Evolutionary conservation across 805 yeast species (phyloP), one percentile per base, ranked within the genome.

Genomic region (Kodamaea fukazawae): DNA sequence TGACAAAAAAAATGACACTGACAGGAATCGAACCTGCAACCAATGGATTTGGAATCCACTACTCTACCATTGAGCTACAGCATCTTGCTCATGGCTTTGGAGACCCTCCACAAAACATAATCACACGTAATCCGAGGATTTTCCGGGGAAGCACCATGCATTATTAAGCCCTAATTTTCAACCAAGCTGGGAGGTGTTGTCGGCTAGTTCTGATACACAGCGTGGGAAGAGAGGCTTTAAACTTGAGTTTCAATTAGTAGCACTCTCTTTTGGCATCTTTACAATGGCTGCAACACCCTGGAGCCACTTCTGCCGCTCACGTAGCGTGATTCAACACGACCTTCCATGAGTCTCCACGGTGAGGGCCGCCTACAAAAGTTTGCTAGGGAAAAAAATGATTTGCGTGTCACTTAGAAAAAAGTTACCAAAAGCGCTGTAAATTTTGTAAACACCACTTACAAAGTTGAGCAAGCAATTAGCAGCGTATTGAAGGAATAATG

Each of bases 1-100:
- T 27, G 14, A 11, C 12, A 22, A n/a, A 30, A 40, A 36, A 34
- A 32, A 38, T 78, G 83, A 78, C 81, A 78, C 83, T 82, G 83
- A 79, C 86, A 80, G 85, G 86, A 80, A 78, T 80, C 76, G 86
- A 80, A 80, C 86, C 85, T 80, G 86, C 86, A 80, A 76, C 86
- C 86, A 78, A 79, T 78, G 80, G 86, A 79, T 79, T 57, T 64
- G 70, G 70, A 64, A 53, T 61, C 70, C 56, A 61, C 62, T 58
- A 62, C 68, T 64, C 70, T 64, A 62, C 70, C 70, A 61, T 46
- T 46, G 50, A 46, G 50, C 50, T 47, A 46, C 50, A 47, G 50
- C 50, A 46, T 46, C 34, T 15, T 25, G 8, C 5, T 8, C 7
- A 8, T 20, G 23, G 23, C 23, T 20, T 20, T 8, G 5, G 7